Percentiles rank a stretch among this genome's conserved stretches.
Conservation (phyloP, 371 early-diverging fungal species). For the Mortierella sp. region DNA sequence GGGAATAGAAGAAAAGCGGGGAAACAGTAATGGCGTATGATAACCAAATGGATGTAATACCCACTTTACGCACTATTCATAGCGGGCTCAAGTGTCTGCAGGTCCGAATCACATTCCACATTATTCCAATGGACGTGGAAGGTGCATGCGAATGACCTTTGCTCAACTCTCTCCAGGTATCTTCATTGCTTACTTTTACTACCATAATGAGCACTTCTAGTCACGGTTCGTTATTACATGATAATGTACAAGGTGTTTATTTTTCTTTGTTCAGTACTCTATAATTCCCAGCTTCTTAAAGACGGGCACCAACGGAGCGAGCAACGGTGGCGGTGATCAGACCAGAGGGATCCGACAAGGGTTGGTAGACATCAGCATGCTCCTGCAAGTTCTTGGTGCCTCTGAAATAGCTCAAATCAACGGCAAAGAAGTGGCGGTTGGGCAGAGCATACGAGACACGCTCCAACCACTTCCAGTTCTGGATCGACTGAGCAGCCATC, state of each 20-base stretch:
- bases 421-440: constrained; percentile 86
- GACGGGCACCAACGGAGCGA: constrained; percentile 56
- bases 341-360: constrained; percentile 83
- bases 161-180: too few species aligned
- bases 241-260: constrained; percentile 37
- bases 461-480: constrained; percentile 68
- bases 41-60: too few species aligned
- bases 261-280: not conserved
- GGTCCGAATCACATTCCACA: too few species aligned
- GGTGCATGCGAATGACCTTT: too few species aligned
- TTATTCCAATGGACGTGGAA: too few species aligned
- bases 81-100: too few species aligned
- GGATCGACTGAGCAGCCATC: constrained; percentile 76
- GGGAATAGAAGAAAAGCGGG: too few species aligned
- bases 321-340: constrained; percentile 79
- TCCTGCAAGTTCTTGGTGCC: constrained; percentile 78
- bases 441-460: constrained; percentile 83
- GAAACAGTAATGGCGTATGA: too few species aligned
- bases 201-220: too few species aligned
- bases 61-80: too few species aligned
- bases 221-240: too few species aligned
- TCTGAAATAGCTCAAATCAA: constrained; percentile 77
- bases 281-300: constrained; percentile 16
- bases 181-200: too few species aligned
- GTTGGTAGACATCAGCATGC: constrained; percentile 79